Evolutionary conservation across 768 basidiomycete species (phyloP).

Genomic region (Pleurotus tuoliensis): DNA sequence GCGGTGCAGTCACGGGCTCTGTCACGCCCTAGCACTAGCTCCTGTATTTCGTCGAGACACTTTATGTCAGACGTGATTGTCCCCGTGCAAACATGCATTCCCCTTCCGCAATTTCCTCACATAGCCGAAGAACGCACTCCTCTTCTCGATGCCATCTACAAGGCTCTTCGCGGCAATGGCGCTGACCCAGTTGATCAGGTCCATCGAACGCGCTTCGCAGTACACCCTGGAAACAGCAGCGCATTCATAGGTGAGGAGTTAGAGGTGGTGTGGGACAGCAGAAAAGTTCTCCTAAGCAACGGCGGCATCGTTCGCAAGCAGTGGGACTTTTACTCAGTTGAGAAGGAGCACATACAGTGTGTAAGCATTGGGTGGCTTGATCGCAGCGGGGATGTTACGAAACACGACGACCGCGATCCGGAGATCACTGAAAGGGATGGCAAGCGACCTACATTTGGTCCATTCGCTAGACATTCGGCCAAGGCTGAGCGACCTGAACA

Average conservation of each 20-base stretch:
- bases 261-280: conserved; percentile 68
- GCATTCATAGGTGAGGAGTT: conserved; percentile 36
- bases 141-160: background rate
- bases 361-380: conserved; percentile 77
- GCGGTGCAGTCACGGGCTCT: too few species aligned
- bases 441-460: conserved; percentile 48
- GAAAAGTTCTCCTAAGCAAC: conserved; percentile 56
- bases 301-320: conserved; percentile 68
- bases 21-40: too few species aligned
- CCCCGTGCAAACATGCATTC: too few species aligned
- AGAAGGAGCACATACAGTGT: conserved; percentile 71
- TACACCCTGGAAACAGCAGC: background rate
- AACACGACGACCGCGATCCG: background rate
- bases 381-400: background rate
- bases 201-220: background rate
- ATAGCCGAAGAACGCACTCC: background rate
- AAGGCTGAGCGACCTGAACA: background rate
- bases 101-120: too few species aligned
- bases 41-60: background rate
- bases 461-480: conserved; percentile 33
- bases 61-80: too few species aligned
- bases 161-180: conserved; percentile 2
- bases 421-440: conserved; percentile 9
- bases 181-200: conserved; percentile 1
- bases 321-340: conserved; percentile 66